A percentile compares a stretch with the other conserved stretches of the same genome.
Conservation (phyloP, 2,329 filamentous ascomycete species). For the Trichoderma simmonsii region DNA sequence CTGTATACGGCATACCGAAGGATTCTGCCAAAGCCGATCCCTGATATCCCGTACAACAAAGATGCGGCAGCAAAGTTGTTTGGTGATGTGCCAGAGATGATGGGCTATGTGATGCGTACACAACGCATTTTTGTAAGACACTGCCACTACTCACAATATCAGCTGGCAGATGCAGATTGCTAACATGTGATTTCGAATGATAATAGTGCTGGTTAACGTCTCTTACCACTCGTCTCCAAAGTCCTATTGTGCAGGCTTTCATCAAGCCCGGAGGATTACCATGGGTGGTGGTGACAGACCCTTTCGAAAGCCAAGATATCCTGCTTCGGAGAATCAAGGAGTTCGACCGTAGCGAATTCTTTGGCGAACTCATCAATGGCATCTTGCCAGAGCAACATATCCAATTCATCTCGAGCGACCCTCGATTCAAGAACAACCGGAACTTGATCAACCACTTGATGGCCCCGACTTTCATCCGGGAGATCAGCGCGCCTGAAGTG, state of each 20-base stretch:
- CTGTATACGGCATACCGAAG: constrained; percentile 6
- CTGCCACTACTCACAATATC: not conserved
- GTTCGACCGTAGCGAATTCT: constrained; percentile 5
- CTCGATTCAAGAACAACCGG: constrained; percentile 3
- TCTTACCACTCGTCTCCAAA: constrained; percentile 1
- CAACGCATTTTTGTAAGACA: constrained; percentile 8
- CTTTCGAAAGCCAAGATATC: constrained; percentile 11
- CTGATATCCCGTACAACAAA: constrained; percentile 9
- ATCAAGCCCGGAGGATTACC: not conserved
- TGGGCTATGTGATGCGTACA: constrained; percentile 7
- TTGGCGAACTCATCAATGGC: not conserved
- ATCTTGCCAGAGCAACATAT: constrained; percentile 8
- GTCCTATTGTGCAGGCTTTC: constrained; percentile 10
- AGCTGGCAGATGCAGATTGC: not conserved
- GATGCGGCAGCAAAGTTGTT: constrained; percentile 2
- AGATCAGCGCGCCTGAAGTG: constrained; percentile 7
- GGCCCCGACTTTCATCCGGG: constrained; percentile 3
- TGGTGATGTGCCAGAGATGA: constrained; percentile 11
- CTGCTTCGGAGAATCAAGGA: constrained; percentile 11
- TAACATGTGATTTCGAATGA: not conserved
- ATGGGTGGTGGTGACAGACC: constrained; percentile 7
- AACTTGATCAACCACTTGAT: constrained; percentile 13
- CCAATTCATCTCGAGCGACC: constrained; percentile 4
- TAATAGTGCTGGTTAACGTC: constrained; percentile 6
- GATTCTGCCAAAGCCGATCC: constrained; percentile 2